Conservation (phyloP, 1,284 basidiomycete genomes). For the Phellopilus nigrolimitatus region DNA sequence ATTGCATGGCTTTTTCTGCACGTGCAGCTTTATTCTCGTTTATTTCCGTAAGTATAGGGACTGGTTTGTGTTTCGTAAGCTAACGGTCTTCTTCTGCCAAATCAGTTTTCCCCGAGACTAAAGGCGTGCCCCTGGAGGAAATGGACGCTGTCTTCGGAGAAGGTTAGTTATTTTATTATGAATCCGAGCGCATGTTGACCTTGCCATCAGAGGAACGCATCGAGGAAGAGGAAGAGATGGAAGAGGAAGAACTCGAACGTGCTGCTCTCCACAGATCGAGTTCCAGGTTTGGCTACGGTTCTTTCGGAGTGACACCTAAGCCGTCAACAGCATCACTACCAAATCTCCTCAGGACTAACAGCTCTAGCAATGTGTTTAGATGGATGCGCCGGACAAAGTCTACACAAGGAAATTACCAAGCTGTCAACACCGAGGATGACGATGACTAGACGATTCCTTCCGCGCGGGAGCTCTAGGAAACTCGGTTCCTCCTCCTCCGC, state of each 20-base stretch:
- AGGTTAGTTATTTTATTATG: constrained; percentile 39
- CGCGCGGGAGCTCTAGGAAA: too few species aligned
- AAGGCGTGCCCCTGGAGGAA: constrained; percentile 73
- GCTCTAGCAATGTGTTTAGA: neutral
- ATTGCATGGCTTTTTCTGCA: constrained; percentile 95
- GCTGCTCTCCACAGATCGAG: constrained; percentile 7
- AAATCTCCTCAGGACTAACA: neutral
- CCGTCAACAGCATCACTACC: neutral
- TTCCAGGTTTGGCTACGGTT: constrained; percentile 9
- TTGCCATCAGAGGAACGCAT: constrained; percentile 55
- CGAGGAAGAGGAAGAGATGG: constrained; percentile 48
- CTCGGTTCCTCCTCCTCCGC: too few species aligned
- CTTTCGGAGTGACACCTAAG: neutral
- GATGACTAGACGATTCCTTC: too few species aligned
- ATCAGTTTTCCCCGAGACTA: constrained; percentile 79
- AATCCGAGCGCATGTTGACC: constrained; percentile 27
- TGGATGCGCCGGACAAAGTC: constrained; percentile 10
- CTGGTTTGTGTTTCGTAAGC: constrained; percentile 14
- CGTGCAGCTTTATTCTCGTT: constrained; percentile 77
- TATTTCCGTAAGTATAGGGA: constrained; percentile 58
- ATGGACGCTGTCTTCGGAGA: constrained; percentile 83
- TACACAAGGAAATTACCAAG: neutral
- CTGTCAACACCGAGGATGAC: neutral
- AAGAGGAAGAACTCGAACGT: constrained; percentile 24
- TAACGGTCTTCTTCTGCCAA: constrained; percentile 16